Base-by-base conservation (phyloP, 2,329 filamentous ascomycete species). In the Trichoderma polysporum region DNA sequence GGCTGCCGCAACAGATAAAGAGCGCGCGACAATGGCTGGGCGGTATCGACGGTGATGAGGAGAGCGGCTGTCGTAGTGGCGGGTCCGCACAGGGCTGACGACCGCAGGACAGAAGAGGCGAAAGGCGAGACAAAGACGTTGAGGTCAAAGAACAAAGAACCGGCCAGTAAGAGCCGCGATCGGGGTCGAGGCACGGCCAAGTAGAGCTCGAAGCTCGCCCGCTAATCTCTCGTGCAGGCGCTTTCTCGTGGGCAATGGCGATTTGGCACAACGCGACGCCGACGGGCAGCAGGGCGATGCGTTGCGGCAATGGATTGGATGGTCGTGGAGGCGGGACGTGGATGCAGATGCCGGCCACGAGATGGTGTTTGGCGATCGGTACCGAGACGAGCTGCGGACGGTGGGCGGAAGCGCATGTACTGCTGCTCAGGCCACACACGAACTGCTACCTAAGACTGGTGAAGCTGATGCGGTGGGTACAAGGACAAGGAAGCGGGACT, bases 1-100 rank as follows among this genome's bases (percentile, higher is more conserved):
- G 27, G 45, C 54, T 22, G 58, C 58, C 27, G 59, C 58, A 29
- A 52, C 33, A 19, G 49, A 35, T 39, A 17, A 47, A 15, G 45
- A 50, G 39, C 69, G 70, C 66, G 66, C 68, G 61, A 68, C 65
- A 70, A 71, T 72, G 70, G 66, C 41, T 45, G 69, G 72, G 70
- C 33, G 45, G 56, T 29, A 25, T 27, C 29, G 52, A 50, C 25
- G 27, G 29, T 66, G 59, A 56, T 45, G 56, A 13, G 22, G 31
- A 37, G 27, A 33, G 62, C 37, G 56, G 53, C 31, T 52, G 29
- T 19, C 15, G 62, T 31, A 37, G 53, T 35, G 41, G 63, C 22
- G 50, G 33, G 12, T 33, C 22, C n/a, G 50, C 31, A 56, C 31
- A 64, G 47, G 61, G 61, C 61, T 45, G 39, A 25, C 15, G n/a